Evolutionary conservation across 1,284 basidiomycete species (phyloP), one percentile per base, ranked within the genome.

Genomic region (Papiliotrema terrestris): DNA sequence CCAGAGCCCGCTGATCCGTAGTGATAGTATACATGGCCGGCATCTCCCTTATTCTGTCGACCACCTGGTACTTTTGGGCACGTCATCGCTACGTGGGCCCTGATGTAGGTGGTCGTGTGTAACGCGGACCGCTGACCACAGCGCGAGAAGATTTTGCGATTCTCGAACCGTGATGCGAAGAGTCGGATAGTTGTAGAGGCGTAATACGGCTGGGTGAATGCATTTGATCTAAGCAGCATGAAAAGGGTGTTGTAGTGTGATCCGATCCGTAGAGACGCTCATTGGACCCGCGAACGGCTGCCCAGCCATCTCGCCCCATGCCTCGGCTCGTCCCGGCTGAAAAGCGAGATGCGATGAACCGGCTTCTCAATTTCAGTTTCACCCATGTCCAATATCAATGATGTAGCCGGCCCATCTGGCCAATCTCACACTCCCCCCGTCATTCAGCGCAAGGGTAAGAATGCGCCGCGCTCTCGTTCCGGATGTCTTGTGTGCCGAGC

Each of bases 401-500:
- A 5, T 41, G 39, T 2, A 15, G 20, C 47, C 22, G 36, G 9
- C 8, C 36, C 32, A 14, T 19, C 35, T 6, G 22, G 3, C 2
- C 13, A 17, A 3, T 36, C 47, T 22, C 17, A 14, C 19, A 19
- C 20, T 6, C 20, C 19, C 9, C 6, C 32, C n/a, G 15, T n/a
- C 3, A n/a, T 9, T 6, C 20, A 36, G 20, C 22, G 14, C 19
- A 49, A 20, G 23, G 41, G 29, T 17, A 17, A 22, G 26, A 62
- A 59, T 39, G 54, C 57, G 20, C 61, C 62, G 1, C 54, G 66
- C 15, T 64, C 66, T 1, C 46, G 60, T n/a, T 65, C 62, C 49
- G 70, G 70, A 1, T 72, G 70, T 52, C 49, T 70, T 26, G 65
- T 72, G 6, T 72, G 70, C 48, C 59, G 70, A n/a, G 58, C 63